Conservation (phyloP, 2,329 filamentous ascomycete genomes). For the Penicillium sp. region DNA sequence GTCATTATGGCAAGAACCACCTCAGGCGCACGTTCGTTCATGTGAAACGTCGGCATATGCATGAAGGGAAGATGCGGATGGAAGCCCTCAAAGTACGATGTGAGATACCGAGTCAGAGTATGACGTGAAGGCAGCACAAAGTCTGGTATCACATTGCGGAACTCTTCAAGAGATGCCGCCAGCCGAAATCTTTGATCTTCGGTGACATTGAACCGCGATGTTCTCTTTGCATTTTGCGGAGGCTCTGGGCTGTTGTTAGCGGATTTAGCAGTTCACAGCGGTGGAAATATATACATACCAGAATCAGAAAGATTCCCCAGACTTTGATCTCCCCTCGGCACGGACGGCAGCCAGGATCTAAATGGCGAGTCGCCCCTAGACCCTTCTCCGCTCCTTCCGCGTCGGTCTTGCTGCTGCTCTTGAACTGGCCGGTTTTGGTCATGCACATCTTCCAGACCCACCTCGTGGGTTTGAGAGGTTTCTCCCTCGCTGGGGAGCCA, state of each 20-base stretch:
- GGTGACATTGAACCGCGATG: conserved; percentile 28
- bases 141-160: conserved; percentile 33
- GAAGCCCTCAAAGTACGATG: conserved; percentile 70
- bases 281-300: conserved; percentile 16
- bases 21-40: conserved; percentile 67
- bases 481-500: conserved; percentile 33
- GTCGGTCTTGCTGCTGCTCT: conserved; percentile 24
- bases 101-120: conserved; percentile 67
- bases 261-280: neutral
- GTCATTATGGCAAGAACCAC: conserved; percentile 68
- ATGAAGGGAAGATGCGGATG: conserved; percentile 63
- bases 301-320: conserved; percentile 34
- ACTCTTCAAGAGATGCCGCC: conserved; percentile 33
- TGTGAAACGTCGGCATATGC: conserved; percentile 66
- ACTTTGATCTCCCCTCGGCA: conserved; percentile 34
- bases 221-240: conserved; percentile 24
- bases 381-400: conserved; percentile 20
- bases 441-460: conserved; percentile 24
- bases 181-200: conserved; percentile 33
- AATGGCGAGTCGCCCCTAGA: conserved; percentile 36
- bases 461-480: conserved; percentile 27
- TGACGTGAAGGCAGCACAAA: conserved; percentile 70
- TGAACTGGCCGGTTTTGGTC: conserved; percentile 19
- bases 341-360: conserved; percentile 36
- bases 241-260: conserved; percentile 22